Evolutionary conservation across 768 basidiomycete genomes (phyloP), one percentile per base, ranked within the genome.

Genomic region (Pleurotus ostreatus): DNA sequence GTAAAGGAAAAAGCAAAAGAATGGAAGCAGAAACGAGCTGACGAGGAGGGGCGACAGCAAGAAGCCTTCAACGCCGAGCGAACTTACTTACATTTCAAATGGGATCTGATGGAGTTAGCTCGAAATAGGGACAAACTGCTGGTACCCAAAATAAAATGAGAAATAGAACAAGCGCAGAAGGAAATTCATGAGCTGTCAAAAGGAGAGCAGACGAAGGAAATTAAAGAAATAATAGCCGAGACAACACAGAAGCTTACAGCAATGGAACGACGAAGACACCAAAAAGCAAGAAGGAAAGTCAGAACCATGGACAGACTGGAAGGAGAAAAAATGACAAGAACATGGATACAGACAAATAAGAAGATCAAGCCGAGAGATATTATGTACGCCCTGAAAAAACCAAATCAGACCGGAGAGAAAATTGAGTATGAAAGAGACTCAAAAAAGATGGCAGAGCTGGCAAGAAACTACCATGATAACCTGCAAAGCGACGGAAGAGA

Each of bases 181-280:
- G 22, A 22, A 22, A 2, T 22, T 3, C 22, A 22, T 3, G 22
- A 3, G 3, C 22, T 22, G 3, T 2, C 22, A 22, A 22, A 22
- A 3, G 22, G 3, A 22, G 22, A 22, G 3, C 22, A 22, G 22
- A 22, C 22, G 22, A 22, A 22, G 3, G 3, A 22, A 22, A 22
- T 22, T 2, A 22, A 22, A 22, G 22, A 22, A 3, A 22, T 22
- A 22, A 22, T 22, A 22, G 22, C 22, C 2, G 22, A 22, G 22
- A 22, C 22, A 22, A 22, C 22, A 22, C 2, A 3, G 22, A 22
- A 22, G 3, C 22, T 22, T 3, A 22, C 3, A 3, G 22, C 3
- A 3, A 22, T 22, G 22, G 48, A 55, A 46, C 47, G 22, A 4
- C 55, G 55, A 12, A 25, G 53, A 41, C 59, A 62, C 34, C 46